phyloP scores from a whole-genome alignment of 176 grass and related monocot species.

The Aechmea fasciata region DNA sequence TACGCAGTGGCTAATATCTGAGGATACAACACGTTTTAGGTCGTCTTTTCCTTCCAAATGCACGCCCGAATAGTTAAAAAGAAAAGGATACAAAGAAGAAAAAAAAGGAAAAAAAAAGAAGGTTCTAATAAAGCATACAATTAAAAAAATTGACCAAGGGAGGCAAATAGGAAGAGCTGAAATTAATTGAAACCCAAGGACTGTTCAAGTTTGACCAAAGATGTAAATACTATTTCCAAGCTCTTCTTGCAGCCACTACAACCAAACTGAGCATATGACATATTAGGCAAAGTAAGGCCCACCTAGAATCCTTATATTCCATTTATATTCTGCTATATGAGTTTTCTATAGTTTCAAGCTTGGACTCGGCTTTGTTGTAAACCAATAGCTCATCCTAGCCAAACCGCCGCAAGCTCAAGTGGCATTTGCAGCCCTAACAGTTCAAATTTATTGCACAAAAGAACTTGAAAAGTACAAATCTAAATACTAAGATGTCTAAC shows the following conservation, averaged over 20 bases:
- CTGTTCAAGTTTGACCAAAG: background rate
- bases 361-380: background rate
- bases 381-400: too few relatives aligned
- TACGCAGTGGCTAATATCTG: slow-evolving; percentile 95
- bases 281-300: background rate
- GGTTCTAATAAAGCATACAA: background rate
- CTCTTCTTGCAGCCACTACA: background rate
- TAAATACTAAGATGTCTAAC: too few relatives aligned
- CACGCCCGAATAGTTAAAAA: slow-evolving; percentile 18
- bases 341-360: background rate
- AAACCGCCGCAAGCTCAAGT: too few relatives aligned
- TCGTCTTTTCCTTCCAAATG: slow-evolving; percentile 13
- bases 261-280: background rate
- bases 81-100: background rate
- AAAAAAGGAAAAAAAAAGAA: slow-evolving; percentile 8
- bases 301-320: background rate
- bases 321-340: background rate
- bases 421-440: too few relatives aligned
- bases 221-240: background rate
- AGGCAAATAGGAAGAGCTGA: too few relatives aligned
- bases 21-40: slow-evolving; percentile 16
- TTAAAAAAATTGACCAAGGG: background rate
- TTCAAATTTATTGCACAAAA: too few relatives aligned
- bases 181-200: too few relatives aligned
- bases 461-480: too few relatives aligned